phyloP scores from a whole-genome alignment of 345 rosid genomes.

The Salix udensis region DNA sequence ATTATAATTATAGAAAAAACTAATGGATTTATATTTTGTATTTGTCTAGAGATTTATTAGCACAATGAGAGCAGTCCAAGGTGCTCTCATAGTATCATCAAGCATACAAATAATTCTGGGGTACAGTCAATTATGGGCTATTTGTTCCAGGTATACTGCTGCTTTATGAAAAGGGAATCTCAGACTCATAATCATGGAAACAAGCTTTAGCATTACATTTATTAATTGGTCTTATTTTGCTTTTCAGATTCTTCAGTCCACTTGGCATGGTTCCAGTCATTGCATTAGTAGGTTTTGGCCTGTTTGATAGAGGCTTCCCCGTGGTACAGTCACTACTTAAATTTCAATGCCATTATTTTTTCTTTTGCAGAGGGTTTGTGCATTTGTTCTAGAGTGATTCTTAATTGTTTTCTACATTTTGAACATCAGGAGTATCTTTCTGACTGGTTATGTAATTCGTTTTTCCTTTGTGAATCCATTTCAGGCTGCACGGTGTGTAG shows the following conservation, averaged over 20 bases:
- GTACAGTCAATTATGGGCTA: slow-evolving; percentile 93
- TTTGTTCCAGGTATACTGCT: slow-evolving; percentile 72
- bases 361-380: not conserved
- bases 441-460: not conserved
- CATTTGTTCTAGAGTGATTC: not conserved
- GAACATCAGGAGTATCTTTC: not conserved
- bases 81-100: slow-evolving; percentile 91
- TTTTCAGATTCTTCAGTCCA: slow-evolving; percentile 91
- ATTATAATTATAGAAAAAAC: not conserved
- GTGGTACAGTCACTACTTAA: slow-evolving; percentile 47
- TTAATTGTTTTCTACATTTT: not conserved
- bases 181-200: not conserved
- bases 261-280: slow-evolving; percentile 98
- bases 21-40: slow-evolving; percentile 1
- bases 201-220: not conserved
- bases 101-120: slow-evolving; percentile 92
- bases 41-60: slow-evolving; percentile 65
- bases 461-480: slow-evolving; percentile 2
- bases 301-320: slow-evolving; percentile 97
- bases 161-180: not conserved
- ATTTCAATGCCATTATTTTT: not conserved
- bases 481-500: slow-evolving; percentile 86
- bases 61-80: slow-evolving; percentile 99
- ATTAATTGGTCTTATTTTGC: not conserved
- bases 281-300: slow-evolving; percentile 82